Evolutionary conservation across 2,329 filamentous ascomycete species (phyloP).

Genomic region (Colletotrichum eleusines): DNA sequence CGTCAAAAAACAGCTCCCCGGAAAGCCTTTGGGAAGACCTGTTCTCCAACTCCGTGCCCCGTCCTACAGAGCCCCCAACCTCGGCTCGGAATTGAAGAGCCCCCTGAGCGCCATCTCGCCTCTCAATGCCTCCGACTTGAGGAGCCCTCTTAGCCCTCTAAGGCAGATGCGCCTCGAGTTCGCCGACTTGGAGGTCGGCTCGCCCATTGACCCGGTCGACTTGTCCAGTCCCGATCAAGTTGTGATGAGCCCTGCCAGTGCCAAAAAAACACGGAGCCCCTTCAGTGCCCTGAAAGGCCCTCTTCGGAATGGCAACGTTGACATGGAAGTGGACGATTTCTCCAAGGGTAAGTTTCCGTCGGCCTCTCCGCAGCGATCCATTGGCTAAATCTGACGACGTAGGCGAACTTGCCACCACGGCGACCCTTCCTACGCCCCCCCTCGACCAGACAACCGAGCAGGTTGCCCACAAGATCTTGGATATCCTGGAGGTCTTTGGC

Average conservation of each 20-base stretch:
- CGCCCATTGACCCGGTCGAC: constrained; percentile 33
- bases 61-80: constrained; percentile 2
- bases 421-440: constrained; percentile 29
- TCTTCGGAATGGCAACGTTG: neutral
- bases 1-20: neutral
- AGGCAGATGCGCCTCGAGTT: constrained; percentile 26
- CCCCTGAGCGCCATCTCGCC: constrained; percentile 34
- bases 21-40: constrained; percentile 20
- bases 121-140: constrained; percentile 22
- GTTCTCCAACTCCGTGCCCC: constrained; percentile 31
- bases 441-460: constrained; percentile 29
- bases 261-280: constrained; percentile 1
- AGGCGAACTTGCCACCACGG: constrained; percentile 23
- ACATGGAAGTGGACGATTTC: neutral
- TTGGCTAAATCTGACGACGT: neutral
- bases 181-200: constrained; percentile 36
- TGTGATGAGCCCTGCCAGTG: constrained; percentile 6
- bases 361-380: too few relatives aligned
- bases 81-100: constrained; percentile 17
- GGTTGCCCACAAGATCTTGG: constrained; percentile 38
- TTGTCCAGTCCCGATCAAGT: constrained; percentile 10
- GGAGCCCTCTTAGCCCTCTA: constrained; percentile 30
- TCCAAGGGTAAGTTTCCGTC: neutral
- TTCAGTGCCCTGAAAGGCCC: constrained; percentile 32
- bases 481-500: constrained; percentile 33